These are phyloP conservation scores for Sambucus nigra DNA, from an alignment of 129 eudicot genomes.

Conservation along the genomic window DNA sequence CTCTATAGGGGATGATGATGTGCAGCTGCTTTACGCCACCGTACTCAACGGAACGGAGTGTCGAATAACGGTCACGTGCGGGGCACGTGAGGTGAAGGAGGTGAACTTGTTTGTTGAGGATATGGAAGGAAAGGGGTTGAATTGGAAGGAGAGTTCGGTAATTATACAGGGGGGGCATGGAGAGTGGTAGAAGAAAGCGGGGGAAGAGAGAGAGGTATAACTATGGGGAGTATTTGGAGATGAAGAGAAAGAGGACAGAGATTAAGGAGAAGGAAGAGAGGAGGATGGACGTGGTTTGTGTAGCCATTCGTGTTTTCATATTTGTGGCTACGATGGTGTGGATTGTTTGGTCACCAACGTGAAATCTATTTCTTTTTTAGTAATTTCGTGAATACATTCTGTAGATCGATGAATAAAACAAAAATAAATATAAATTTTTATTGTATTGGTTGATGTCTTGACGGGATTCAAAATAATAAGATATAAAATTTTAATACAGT, in stretches of 20 bases:
- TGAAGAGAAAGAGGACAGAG: not conserved
- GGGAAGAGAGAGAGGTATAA: conserved; percentile 5
- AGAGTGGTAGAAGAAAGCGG: not conserved
- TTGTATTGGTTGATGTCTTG: too few relatives aligned
- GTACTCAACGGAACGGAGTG: not conserved
- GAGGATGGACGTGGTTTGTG: not conserved
- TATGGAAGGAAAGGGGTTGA: not conserved
- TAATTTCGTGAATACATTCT: too few relatives aligned
- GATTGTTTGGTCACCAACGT: too few relatives aligned
- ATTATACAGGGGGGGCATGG: not conserved
- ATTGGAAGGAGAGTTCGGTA: not conserved
- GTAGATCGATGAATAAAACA: too few relatives aligned
- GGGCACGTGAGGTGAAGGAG: not conserved
- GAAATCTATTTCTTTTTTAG: too few relatives aligned
- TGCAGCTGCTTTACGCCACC: not conserved
- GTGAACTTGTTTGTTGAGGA: not conserved
- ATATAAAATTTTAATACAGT: too few relatives aligned
- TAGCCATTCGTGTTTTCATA: too few relatives aligned
- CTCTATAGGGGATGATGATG: not conserved
- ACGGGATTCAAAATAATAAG: too few relatives aligned
- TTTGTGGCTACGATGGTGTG: too few relatives aligned
- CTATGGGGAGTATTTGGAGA: not conserved
- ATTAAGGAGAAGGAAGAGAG: not conserved
- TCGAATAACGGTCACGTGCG: not conserved
- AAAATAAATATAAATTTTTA: too few relatives aligned